phyloP scores from a whole-genome alignment of 2,329 filamentous ascomycete species.

The Davidsoniella neocaledoniae region DNA sequence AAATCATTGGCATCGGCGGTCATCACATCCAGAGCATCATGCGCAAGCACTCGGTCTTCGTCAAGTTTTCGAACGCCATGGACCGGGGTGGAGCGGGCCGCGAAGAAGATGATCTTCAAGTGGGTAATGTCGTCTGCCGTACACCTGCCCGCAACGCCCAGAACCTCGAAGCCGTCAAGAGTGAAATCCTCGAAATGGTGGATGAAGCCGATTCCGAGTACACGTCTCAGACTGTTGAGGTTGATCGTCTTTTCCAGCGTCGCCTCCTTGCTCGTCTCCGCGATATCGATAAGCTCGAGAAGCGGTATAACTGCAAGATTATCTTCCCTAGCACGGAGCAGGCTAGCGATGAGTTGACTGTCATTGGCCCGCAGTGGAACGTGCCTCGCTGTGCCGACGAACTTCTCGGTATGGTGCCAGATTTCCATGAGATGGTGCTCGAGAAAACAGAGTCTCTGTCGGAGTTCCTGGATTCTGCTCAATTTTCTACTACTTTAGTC shows the following conservation, averaged over 20 bases:
- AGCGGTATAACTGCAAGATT: conserved; percentile 99
- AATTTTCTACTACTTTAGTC: conserved; percentile 65
- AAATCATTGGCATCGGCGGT: conserved; percentile 94
- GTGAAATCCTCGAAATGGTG: conserved; percentile 98
- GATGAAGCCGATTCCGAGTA: conserved; percentile 94
- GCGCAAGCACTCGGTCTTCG: conserved; percentile 99
- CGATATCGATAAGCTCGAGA: conserved; percentile 88
- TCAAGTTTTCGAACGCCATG: conserved; percentile 99
- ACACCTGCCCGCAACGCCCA: conserved; percentile 94
- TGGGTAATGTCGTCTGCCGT: conserved; percentile 97
- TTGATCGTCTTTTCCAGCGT: conserved; percentile 89
- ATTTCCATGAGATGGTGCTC: conserved; percentile 82
- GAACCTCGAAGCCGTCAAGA: conserved; percentile 91
- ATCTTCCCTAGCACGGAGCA: conserved; percentile 95
- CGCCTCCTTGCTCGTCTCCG: conserved; percentile 76
- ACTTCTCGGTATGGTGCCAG: conserved; percentile 93
- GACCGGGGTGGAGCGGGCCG: conserved; percentile 83
- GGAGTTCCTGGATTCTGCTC: conserved; percentile 63
- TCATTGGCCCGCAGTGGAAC: conserved; percentile 95
- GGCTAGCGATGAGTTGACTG: conserved; percentile 87
- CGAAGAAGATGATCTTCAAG: conserved; percentile 94
- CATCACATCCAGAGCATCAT: conserved; percentile 99
- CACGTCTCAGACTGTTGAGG: conserved; percentile 80
- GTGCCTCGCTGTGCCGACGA: conserved; percentile 93
- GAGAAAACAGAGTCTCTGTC: conserved; percentile 59